phyloP scores from a whole-genome alignment of 2,329 filamentous ascomycete genomes.

The Rhinocladiella mackenziei region DNA sequence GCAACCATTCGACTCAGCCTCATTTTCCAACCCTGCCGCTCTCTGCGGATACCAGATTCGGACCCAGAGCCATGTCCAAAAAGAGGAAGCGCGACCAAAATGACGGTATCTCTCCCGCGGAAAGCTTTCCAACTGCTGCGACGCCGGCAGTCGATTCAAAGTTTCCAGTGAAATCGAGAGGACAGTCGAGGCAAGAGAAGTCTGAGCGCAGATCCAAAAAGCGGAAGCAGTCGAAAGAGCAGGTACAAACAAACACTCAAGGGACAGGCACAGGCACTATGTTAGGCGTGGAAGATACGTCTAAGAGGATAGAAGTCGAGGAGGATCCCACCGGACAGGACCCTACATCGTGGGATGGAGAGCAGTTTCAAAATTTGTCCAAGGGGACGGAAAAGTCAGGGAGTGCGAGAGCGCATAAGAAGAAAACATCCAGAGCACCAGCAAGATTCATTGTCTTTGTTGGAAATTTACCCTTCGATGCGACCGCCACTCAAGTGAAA shows the following conservation, averaged over 20 bases:
- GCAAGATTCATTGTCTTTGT: slow-evolving; percentile 73
- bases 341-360: slow-evolving; percentile 21
- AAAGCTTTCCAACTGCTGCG: neutral
- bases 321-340: neutral
- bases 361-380: slow-evolving; percentile 37
- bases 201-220: slow-evolving; percentile 29
- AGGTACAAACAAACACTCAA: neutral
- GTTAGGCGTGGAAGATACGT: neutral
- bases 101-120: neutral
- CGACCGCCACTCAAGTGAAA: slow-evolving; percentile 64
- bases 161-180: slow-evolving; percentile 19
- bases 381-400: slow-evolving; percentile 30
- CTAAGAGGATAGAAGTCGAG: neutral
- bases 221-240: slow-evolving; percentile 18
- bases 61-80: no score
- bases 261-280: neutral
- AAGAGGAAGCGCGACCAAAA: slow-evolving; percentile 2
- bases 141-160: slow-evolving; percentile 7
- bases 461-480: slow-evolving; percentile 83
- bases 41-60: no score
- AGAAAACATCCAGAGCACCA: slow-evolving; percentile 17
- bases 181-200: slow-evolving; percentile 23
- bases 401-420: slow-evolving; percentile 27
- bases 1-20: no score
- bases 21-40: no score